Evolutionary conservation across 495 filamentous ascomycete genomes (phyloP), one percentile per base, ranked within the genome.

Genomic region (Neurospora hispaniola): DNA sequence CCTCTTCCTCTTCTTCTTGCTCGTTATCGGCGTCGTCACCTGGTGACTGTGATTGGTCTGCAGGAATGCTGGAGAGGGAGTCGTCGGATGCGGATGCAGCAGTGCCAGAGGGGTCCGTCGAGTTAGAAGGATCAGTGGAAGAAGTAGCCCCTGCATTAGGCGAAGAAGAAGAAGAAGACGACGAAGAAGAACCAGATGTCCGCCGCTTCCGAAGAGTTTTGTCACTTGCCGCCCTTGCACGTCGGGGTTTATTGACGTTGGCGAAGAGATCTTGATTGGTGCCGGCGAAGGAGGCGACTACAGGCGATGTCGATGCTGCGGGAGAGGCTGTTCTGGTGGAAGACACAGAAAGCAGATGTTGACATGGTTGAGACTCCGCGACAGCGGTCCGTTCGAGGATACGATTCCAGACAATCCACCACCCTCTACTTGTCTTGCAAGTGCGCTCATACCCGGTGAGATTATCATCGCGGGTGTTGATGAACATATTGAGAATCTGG

Each of bases 371-470:
- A 4, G 54, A 31, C 14, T 66, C 35, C 11, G 69, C 7, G 7
- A 75, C 16, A 46, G 54, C 48, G 70, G 66, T 3, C 77, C 82
- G 83, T 76, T 85, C 82, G 11, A 90, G 83, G 10, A 95, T 82
- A 48, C 92, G 86, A 70, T 92, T 93, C 94, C 96, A 98, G 70
- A 98, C 92, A 39, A 98, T 86, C 96, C 96, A 99, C 94, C 95
- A 99, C 1, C 94, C 94, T 11, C 94, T 87, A 69, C 85, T 91
- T 6, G 94, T 98, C 85, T 97, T 97, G 81, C 90, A 92, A 14
- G 92, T 98, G n/a, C 92, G 84, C 81, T 98, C 96, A 8, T 90
- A 79, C 77, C 95, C 93, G 16, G 85, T 80, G 2, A 82, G 75
- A 1, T 66, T 35, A 12, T 88, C 82, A 20, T 83, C 82, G 14